A percentile compares a stretch with the other conserved stretches of the same genome.
Conservation (phyloP, 371 early-diverging fungal genomes). For the Mucor velutinosus region DNA sequence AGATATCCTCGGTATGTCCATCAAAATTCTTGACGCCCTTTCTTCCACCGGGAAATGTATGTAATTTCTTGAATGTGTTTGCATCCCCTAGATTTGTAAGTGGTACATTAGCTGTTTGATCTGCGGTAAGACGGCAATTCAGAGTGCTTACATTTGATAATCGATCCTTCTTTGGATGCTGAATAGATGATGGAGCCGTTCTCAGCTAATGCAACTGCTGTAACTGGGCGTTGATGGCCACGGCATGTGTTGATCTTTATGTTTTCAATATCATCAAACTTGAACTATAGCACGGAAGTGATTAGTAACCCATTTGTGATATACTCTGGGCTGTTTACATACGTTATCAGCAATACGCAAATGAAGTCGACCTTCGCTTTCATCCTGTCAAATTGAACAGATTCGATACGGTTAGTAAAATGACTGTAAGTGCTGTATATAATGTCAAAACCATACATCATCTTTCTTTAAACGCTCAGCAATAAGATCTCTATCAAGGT, state of each 20-base stretch:
- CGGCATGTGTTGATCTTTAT: conserved; percentile 41
- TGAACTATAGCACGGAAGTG: conserved; percentile 31
- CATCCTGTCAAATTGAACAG: conserved; percentile 38
- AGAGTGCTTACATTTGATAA: conserved; percentile 75
- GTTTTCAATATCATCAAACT: conserved; percentile 47
- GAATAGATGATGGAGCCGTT: conserved; percentile 76
- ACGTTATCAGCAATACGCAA: conserved; percentile 55
- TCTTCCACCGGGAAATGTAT: conserved; percentile 70
- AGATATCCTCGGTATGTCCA: conserved; percentile 86
- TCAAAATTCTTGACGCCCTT: conserved; percentile 73
- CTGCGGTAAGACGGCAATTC: background rate
- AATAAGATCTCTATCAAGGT: conserved; percentile 92
- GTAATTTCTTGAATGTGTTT: conserved; percentile 58
- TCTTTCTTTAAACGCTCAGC: conserved; percentile 86
- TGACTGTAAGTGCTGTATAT: background rate
- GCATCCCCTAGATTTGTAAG: conserved; percentile 52
- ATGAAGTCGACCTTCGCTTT: conserved; percentile 56
- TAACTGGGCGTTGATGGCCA: conserved; percentile 79
- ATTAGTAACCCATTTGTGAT: background rate
- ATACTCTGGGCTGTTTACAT: background rate
- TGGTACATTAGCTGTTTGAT: background rate
- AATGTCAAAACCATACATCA: conserved; percentile 52
- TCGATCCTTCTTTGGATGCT: conserved; percentile 87
- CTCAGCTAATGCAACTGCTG: conserved; percentile 75
- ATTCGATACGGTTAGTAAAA: background rate